Percentiles rank a stretch among this genome's conserved stretches.
Evolutionary conservation across 768 basidiomycete genomes (phyloP).

Genomic region (Amanita thiersii): DNA sequence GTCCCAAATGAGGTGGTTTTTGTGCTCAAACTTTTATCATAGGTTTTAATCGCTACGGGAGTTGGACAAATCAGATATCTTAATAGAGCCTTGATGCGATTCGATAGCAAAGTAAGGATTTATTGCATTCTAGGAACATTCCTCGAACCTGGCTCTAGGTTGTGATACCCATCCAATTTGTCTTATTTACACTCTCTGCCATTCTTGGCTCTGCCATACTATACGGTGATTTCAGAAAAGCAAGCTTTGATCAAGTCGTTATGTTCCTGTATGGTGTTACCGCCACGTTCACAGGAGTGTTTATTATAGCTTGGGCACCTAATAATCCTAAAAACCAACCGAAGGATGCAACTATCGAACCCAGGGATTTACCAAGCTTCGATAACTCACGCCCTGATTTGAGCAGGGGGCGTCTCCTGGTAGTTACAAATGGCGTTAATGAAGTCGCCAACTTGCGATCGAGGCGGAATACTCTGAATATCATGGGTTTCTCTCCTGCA

Average conservation of each 20-base stretch:
- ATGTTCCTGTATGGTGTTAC: constrained; percentile 83
- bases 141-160: constrained; percentile 34
- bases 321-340: constrained; percentile 18
- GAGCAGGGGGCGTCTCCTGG: constrained; percentile 31
- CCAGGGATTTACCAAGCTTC: too few species aligned
- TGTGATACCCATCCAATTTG: constrained; percentile 93
- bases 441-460: constrained; percentile 40
- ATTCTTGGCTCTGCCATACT: constrained; percentile 90
- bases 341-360: neutral
- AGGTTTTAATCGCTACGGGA: constrained; percentile 70
- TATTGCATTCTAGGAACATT: too few species aligned
- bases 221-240: constrained; percentile 86
- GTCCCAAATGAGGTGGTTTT: neutral
- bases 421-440: constrained; percentile 25
- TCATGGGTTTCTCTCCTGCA: constrained; percentile 69
- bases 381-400: neutral
- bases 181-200: constrained; percentile 88
- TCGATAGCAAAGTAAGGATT: constrained; percentile 72
- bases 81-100: constrained; percentile 84
- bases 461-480: constrained; percentile 47
- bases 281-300: constrained; percentile 87
- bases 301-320: constrained; percentile 72
- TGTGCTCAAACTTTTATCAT: constrained; percentile 10
- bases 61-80: constrained; percentile 80
- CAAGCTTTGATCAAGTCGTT: constrained; percentile 73